Evolutionary conservation across 2,329 filamentous ascomycete species (phyloP).

Genomic region (Colletotrichum sp.): DNA sequence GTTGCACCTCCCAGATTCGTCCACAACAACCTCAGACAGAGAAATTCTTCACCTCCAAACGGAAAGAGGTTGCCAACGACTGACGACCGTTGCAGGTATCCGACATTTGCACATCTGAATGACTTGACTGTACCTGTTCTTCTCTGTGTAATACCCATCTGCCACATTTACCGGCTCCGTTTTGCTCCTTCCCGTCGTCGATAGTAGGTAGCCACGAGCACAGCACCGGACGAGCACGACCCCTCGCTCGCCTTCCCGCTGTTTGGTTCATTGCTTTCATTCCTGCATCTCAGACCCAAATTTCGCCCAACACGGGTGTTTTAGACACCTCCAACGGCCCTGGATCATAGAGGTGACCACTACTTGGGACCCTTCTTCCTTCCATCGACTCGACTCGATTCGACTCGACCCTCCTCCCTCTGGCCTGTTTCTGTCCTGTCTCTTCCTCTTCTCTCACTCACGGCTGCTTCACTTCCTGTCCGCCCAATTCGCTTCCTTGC

Average conservation of each 20-base stretch:
- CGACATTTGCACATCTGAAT: neutral
- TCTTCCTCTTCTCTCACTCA: neutral
- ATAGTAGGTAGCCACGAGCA: neutral
- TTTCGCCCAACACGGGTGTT: neutral
- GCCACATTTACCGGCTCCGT: neutral
- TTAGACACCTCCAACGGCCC: neutral
- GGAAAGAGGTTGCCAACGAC: neutral
- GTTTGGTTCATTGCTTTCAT: neutral
- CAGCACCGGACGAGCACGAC: neutral
- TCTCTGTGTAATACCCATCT: neutral
- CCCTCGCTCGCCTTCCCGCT: neutral
- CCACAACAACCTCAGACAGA: neutral
- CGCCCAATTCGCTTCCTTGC: neutral
- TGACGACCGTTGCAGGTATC: neutral
- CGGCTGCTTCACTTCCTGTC: neutral
- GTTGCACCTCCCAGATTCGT: neutral
- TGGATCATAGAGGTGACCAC: neutral
- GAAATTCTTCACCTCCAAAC: slow-evolving; percentile 2
- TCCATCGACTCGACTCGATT: neutral
- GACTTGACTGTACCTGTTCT: neutral
- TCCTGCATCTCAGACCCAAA: neutral
- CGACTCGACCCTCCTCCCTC: neutral
- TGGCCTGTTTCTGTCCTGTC: neutral
- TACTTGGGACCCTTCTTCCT: neutral
- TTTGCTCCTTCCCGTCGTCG: neutral